Percentiles rank a stretch among this genome's conserved stretches.
phyloP scores from a whole-genome alignment of 1,139 yeast species.

The Meyerozyma guilliermondii region DNA sequence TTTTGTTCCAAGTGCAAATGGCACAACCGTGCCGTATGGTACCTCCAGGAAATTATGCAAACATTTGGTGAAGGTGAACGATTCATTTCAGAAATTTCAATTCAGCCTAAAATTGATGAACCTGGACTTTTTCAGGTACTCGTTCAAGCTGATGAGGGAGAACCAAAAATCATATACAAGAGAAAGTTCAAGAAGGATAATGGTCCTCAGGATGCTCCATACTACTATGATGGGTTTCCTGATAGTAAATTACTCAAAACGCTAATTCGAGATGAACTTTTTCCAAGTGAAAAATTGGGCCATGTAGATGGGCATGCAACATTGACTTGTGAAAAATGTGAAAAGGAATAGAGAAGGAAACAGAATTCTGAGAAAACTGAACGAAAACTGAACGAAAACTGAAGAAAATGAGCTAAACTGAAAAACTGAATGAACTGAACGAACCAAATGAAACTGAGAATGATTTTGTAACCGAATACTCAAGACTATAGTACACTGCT shows the following conservation, averaged over 20 bases:
- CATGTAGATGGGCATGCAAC: constrained; percentile 26
- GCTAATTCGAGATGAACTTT: constrained; percentile 28
- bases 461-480: too few species aligned
- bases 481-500: too few species aligned
- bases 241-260: constrained; percentile 39
- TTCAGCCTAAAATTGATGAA: constrained; percentile 33
- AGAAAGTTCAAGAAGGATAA: constrained; percentile 31
- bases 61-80: constrained; percentile 32
- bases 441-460: too few species aligned
- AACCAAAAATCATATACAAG: constrained; percentile 24
- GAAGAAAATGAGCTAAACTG: too few species aligned
- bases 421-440: too few species aligned
- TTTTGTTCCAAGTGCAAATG: constrained; percentile 44
- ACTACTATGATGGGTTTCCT: constrained; percentile 42
- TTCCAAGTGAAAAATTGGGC: constrained; percentile 25
- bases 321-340: constrained; percentile 8
- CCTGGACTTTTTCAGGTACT: constrained; percentile 37
- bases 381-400: too few species aligned
- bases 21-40: constrained; percentile 47
- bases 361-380: too few species aligned
- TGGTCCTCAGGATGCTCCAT: constrained; percentile 23
- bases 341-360: constrained; percentile 3
- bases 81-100: constrained; percentile 29
- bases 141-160: constrained; percentile 9
- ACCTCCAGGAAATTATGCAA: constrained; percentile 38